Base-by-base conservation (phyloP, 805 yeast species). In the Candida mattraensis region DNA sequence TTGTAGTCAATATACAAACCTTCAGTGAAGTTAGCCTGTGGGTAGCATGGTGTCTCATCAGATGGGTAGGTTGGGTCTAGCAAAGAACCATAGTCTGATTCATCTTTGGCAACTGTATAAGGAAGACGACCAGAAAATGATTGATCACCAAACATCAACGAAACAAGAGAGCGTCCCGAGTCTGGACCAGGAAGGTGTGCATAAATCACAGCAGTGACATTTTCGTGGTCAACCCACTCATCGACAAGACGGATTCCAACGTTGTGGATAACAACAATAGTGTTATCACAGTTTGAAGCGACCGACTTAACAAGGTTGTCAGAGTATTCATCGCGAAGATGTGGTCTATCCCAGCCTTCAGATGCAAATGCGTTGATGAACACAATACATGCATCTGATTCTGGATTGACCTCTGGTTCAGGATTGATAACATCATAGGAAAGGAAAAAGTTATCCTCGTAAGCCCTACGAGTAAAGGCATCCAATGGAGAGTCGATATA, bases 101-200 rank as follows among this genome's bases (percentile, higher is more conserved):
- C 61, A 42, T 72, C 70, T 48, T 68, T 71, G 8, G 85, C 82
- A 44, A 79, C 68, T 4, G 85, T 76, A 49, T 78, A 78, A 1
- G 86, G 83, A 22, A 80, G 62, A 41, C 72, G 67, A 5, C 85
- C 86, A 23, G 81, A 74, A 7, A 85, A 84, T 41, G 72, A 72
- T n/a, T 61, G 65, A 24, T 74, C 79, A 1, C 86, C 85, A 55
- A 74, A 79, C 13, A 79, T 50, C 0, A 77, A 68, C 26, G 76
- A 78, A 2, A 80, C 75, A 16, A 78, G 55, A 1, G 83, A 80
- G 32, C 68, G 63, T 2, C 84, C 86, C 24, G 69, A 66, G 50
- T 61, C 69, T 45, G 67, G 72, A 11, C 53, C 53, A 13, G 47
- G 46, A 7, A 46, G 28, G 17, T 44, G 46, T 18, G 78, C 59